Evolutionary conservation across 768 basidiomycete species (phyloP), one percentile per base, ranked within the genome.

Genomic region (Mycena haematopus): DNA sequence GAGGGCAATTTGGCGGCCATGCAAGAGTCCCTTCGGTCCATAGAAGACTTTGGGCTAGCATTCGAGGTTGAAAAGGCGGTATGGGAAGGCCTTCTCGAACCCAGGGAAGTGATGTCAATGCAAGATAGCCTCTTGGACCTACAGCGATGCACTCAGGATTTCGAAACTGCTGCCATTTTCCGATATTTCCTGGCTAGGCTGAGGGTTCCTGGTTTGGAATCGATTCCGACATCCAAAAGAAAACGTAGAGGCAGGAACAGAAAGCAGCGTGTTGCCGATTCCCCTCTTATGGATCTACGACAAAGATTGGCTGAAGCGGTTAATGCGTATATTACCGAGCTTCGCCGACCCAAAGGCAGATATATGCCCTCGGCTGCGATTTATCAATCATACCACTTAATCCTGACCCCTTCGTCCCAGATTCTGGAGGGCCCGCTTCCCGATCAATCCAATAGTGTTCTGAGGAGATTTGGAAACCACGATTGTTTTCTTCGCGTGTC

Each of bases 401-500:
- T 76, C 52, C 60, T 81, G 6, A 82, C 81, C 0, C 80, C 80
- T 2, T 75, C 79, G 9, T 71, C 75, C 0, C 35, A 73, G 31
- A 71, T 77, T 50, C 63, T 81, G 36, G 79, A 80, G 65, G 80
- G 76, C 1, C 80, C 80, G 4, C 67, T 74, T 10, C 63, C 68
- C 1, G 65, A 67, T 42, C 65, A 63, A 19, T 67, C 65, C 1
- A 67, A 67, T 19, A 67, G 62, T 31, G 65, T 67, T 17, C 54
- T 67, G 15, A 54, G 63, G 21, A 44, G 75, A 15, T 83, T 78
- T 60, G 29, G 46, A 5, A 69, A 75, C 58, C 68, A 78, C 25
- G 76, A 82, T 22, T 78, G 75, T 56, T 84, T 84, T 68, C 61
- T 84, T 46, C 79, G 84, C 0, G 78, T 84, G 19, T 76, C 78